Evolutionary conservation across 75 land plant species (phyloP).

Genomic region (Cryptomeria japonica): DNA sequence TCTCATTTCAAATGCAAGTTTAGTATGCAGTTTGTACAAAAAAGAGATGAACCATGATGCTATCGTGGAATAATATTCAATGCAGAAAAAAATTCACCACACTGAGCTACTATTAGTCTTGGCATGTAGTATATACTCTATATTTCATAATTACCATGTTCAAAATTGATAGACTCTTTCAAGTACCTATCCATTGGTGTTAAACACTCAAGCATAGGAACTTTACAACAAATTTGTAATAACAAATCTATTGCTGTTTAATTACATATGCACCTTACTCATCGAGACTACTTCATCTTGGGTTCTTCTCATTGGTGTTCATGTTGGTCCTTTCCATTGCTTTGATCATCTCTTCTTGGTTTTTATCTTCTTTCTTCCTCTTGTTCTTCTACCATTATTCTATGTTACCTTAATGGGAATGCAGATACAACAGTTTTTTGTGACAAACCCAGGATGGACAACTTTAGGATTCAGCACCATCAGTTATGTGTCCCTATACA

Average conservation of each 20-base stretch:
- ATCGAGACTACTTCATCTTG: neutral
- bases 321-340: neutral
- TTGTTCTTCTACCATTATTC: neutral
- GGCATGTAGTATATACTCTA: neutral
- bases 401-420: neutral
- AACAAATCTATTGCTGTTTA: neutral
- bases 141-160: neutral
- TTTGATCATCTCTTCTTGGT: neutral
- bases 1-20: neutral
- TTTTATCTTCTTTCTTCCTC: neutral
- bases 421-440: neutral
- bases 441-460: neutral
- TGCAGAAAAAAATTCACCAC: neutral
- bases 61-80: neutral
- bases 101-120: neutral
- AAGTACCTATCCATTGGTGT: neutral
- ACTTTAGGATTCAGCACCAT: too few relatives aligned
- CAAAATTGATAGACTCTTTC: neutral
- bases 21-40: neutral
- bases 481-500: too few relatives aligned
- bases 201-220: neutral
- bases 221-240: neutral
- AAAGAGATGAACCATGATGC: neutral
- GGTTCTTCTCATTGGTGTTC: neutral
- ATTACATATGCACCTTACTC: neutral